Evolutionary conservation across 192 early-diverging fungal genomes (phyloP), one percentile per base, ranked within the genome.

Genomic region (Podila horticola): DNA sequence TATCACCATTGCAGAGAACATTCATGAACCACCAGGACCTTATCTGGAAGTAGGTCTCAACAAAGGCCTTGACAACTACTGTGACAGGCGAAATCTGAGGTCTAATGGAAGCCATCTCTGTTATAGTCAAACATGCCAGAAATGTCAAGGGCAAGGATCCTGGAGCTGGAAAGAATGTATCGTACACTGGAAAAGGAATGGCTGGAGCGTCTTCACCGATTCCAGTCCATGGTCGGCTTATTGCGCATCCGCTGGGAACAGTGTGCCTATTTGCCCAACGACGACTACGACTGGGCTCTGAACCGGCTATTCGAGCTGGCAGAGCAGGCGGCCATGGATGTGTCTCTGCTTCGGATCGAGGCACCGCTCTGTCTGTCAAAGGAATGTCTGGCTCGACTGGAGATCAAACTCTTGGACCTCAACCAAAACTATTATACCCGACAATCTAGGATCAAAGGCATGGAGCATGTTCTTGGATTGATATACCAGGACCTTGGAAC

Each of bases 361-460:
- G 62, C 72, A 2, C 85, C 84, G 12, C 55, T 88, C 24, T 84
- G 72, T 41, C 66, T 88, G 22, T 75, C 76, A n/a, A 66, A 72
- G n/a, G 69, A 77, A 10, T 82, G 82, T 62, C 74, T 88, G 12
- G 67, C 68, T 20, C 61, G 62, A 33, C 66, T 88, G 6, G 66
- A 73, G 13, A 45, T 31, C 20, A 86, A 86, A 63, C 71, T 75
- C 30, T 51, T 34, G 0, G 48, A 58, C 19, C 64, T 88, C 28
- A 72, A 88, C 60, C 52, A 64, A 52, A 58, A 85, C 50, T 86
- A 74, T 62, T 69, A 81, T 67, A 71, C 75, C 38, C 84, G 87
- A 28, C 71, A 76, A 52, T 58, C 57, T 58, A 76, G 68, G 61
- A 81, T 79, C 52, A 69, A 67, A 36, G 71, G 71, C 4, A 73